Evolutionary conservation across 768 basidiomycete species (phyloP), one percentile per base, ranked within the genome.

Genomic region (Mycena metata): DNA sequence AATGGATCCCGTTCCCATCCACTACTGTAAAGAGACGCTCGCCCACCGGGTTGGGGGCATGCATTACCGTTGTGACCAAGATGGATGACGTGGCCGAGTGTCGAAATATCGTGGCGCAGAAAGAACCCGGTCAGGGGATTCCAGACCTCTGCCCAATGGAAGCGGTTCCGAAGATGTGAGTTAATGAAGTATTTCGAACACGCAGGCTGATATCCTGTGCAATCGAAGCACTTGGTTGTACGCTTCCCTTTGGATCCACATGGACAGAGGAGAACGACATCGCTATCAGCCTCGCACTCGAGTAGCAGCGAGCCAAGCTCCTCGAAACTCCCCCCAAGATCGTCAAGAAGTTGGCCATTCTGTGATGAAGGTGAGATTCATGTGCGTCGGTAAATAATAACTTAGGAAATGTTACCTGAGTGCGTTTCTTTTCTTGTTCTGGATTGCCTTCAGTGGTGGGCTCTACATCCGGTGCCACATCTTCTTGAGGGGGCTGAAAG

Each of bases 141-240:
- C 77, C 77, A 78, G 3, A 74, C 71, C 42, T 76, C 64, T 11
- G 73, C 76, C 76, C 76, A 77, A 42, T 79, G 78, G 19, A 71
- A 72, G 13, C 72, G 76, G 9, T 42, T 45, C 17, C 55, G 33
- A 11, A 59, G 16, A 63, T 78, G 77, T 0, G 49, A 49, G 1
- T 56, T 13, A 41, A 76, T 63, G 43, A 78, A 77, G 65, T 77
- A 79, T 13, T 64, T 42, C 5, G 47, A 1, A 39, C 77, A 78
- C 2, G 42, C 26, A 12, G 49, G 19, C 10, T 5, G 10, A 41
- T 60, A 66, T 9, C 36, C 45, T 2, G 39, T 60, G 42, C 69
- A 70, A 12, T 67, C 45, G 17, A 30, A 24, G 45, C 66, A 67
- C 19, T 60, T 52, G 1, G 52, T 56, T 12, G 23, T 60, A 10